Conservation (phyloP, 2,329 filamentous ascomycete species). For the Talaromyces sp. region DNA sequence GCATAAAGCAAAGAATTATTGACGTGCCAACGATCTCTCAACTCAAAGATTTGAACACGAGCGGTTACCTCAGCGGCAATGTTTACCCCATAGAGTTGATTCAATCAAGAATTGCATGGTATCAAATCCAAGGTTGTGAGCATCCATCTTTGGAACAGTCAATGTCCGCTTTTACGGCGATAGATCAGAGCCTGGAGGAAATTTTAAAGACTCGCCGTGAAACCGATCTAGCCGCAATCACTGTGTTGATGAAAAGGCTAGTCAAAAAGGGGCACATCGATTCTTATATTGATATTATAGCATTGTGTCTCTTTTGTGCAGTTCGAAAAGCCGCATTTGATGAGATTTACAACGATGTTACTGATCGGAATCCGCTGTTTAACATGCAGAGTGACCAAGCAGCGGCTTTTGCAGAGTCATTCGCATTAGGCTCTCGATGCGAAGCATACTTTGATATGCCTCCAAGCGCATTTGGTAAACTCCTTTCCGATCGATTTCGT, state of each 20-base stretch:
- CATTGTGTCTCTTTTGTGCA: conserved; percentile 53
- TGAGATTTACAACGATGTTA: conserved; percentile 58
- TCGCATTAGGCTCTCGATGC: conserved; percentile 58
- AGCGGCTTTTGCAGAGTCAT: conserved; percentile 58
- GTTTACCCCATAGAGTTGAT: conserved; percentile 31
- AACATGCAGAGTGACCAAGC: conserved; percentile 58
- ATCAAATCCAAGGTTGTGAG: conserved; percentile 31
- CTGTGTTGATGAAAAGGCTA: conserved; percentile 30
- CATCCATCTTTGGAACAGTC: conserved; percentile 28
- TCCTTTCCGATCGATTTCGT: conserved; percentile 37
- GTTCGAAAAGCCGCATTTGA: conserved; percentile 53
- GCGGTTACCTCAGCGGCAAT: conserved; percentile 36
- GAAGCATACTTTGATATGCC: conserved; percentile 56
- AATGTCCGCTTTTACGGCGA: conserved; percentile 33
- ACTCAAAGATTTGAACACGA: conserved; percentile 33
- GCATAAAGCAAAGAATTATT: conserved; percentile 29
- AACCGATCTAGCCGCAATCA: conserved; percentile 32
- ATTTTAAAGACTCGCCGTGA: conserved; percentile 25
- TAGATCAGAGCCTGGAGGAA: conserved; percentile 23
- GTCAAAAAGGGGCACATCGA: conserved; percentile 31
- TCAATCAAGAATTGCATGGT: conserved; percentile 37
- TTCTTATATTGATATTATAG: conserved; percentile 48
- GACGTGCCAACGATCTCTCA: conserved; percentile 34
- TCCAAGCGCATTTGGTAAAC: conserved; percentile 43
- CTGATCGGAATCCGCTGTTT: conserved; percentile 56